Base-by-base conservation (phyloP, 2,329 filamentous ascomycete species). In the Drechslerella dactyloides region DNA sequence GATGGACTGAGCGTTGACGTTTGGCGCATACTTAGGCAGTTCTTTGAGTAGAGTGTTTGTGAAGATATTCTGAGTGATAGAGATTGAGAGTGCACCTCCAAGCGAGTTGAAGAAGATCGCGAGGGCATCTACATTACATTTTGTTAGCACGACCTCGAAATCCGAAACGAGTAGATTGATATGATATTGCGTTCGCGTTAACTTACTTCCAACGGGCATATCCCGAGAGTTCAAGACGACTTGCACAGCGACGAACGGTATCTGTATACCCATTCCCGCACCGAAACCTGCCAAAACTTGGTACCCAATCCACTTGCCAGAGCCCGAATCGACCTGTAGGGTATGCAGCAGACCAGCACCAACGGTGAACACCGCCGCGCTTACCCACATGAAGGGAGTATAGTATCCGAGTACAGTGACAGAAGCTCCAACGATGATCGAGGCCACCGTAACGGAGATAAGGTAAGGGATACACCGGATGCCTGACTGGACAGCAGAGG, bases 31-130 rank as follows among this genome's bases (percentile, higher is more conserved):
- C 37, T 78, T 79, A 0, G 79, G 79, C 2, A 91, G 80, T 37
- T 84, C 81, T 2, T 81, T 78, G 51, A 86, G 80, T 17, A 90
- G 80, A 0, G 83, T 85, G 76, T 89, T 89, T 73, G 86, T 84
- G 80, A 90, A 90, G 51, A 89, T 82, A 19, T 87, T 85, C 77
- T 90, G 86, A 0, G 85, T 85, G 8, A 89, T 85, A 4, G 85
- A 84, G 53, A 90, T 84, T 74, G 86, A 85, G 23, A 90, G 79
- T 1, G 88, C 86, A 2, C 87, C 87, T 44, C 87, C 87, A 2
- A 90, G 82, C 1, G 83, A 82, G 76, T 89, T 86, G 80, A 86
- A 86, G 79, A 90, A 89, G 73, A 84, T 80, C 27, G 81, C 76
- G 27, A 82, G 78, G 2, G 79, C 78, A 54, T 72, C 68, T 72